Evolutionary conservation across 805 yeast genomes (phyloP), one percentile per base, ranked within the genome.

Genomic region (Teunomyces stri): DNA sequence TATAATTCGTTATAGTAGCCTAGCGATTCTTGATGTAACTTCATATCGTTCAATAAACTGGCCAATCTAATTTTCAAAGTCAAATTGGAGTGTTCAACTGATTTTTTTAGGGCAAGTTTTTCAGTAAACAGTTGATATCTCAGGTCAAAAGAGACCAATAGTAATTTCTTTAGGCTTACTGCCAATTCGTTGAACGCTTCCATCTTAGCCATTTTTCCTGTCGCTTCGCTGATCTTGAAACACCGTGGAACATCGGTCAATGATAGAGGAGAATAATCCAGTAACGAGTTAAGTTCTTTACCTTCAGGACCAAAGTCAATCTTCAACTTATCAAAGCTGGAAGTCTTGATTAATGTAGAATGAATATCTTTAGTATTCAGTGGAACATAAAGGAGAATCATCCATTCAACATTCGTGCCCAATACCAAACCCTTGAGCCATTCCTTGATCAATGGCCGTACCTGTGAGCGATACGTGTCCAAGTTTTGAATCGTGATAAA

Each of bases 391-490:
- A 79, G 72, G 0, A 88, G 64, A 4, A 89, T 74, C 50, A 79
- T 69, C 84, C 90, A 82, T 43, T 82, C 84, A 7, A 84, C 78
- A 52, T 70, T 55, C 38, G 72, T 55, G 45, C 74, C 58, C 34
- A 66, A 53, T 3, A 67, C 69, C 37, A 66, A 53, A 35, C 71
- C 58, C 39, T 76, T 71, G 21, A 87, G 69, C 98, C 99, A 94
- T 54, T 86, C 94, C 42, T 75, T 77, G 18, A 91, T 80, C 53
- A 89, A 69, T 1, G 96, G 96, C 34, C 99, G 77, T 0, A 87
- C 89, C 57, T 85, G 87, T 0, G 85, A 64, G 50, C 95, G 73
- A 63, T 92, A 92, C 1, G 80, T 80, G 12, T 92, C 98, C 15
- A 85, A 62, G 38, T 79, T 80, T 4, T 80, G 82, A 50, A 85